Evolutionary conservation across 345 rosid genomes (phyloP), one percentile per base, ranked within the genome.

Genomic region (Turnera subulata): DNA sequence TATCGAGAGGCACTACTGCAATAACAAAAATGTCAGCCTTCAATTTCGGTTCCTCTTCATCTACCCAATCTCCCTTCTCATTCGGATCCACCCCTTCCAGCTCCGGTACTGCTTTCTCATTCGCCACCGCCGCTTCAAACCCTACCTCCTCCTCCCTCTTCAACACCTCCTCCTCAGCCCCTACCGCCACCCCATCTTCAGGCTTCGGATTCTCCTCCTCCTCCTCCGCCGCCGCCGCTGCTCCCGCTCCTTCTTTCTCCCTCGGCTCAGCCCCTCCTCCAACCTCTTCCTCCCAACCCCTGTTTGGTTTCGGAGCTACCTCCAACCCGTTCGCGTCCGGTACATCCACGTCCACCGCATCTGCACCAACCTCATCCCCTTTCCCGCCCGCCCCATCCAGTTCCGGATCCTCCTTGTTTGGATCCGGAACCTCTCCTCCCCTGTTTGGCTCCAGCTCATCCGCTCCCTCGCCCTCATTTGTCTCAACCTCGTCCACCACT

Each of bases 1-100:
- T n/a, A 1, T 32, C 20, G 13, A 23, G 39, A 51, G 45, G 19
- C 33, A 22, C n/a, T 32, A 15, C 35, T 49, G 25, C 6, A 19
- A 40, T 18, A 13, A 13, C 46, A 8, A 52, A 62, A 49, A 70
- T 78, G 79, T 69, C 82, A 29, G 76, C 77, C 60, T 75, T 47
- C 61, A 20, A 76, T n/a, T 53, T 48, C 43, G 6, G 55, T 42
- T 56, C 75, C 1, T 47, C 65, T 0, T 51, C 63, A 2, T 55
- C 66, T 11, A 48, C 70, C 23, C 58, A 72, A 29, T 80, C 82
- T 2, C 71, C 73, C 1, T 16, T 78, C 24, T 21, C 74, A 1
- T 66, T 78, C 51, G 84, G 82, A 62, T 59, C 84, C 68, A 33
- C 86, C 38, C 21, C 78, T 22, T 6, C 70, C 12, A 2, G 59